Evolutionary conservation across 805 yeast genomes (phyloP).

Genomic region (Aciculoconidium aculeatum): DNA sequence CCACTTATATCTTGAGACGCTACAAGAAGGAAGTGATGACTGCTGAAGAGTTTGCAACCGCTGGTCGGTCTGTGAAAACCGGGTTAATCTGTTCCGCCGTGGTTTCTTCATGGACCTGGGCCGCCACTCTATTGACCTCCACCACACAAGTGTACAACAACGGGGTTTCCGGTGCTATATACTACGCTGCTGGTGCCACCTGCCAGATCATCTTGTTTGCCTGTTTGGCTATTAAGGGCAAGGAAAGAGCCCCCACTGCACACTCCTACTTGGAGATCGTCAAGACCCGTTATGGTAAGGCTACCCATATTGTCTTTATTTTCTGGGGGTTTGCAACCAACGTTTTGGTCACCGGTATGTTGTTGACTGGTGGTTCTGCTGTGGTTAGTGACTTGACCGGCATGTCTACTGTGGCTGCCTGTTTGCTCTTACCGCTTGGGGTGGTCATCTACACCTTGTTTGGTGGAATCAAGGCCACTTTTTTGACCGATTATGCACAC

Average conservation of each 20-base stretch:
- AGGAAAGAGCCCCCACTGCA: constrained; percentile 84
- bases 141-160: constrained; percentile 70
- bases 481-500: constrained; percentile 40
- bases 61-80: constrained; percentile 82
- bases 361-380: constrained; percentile 86
- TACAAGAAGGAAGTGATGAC: constrained; percentile 84
- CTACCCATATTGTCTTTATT: constrained; percentile 63
- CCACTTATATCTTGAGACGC: constrained; percentile 64
- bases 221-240: constrained; percentile 80
- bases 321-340: constrained; percentile 86
- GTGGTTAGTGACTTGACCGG: constrained; percentile 79
- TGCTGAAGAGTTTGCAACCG: constrained; percentile 91
- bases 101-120: constrained; percentile 85
- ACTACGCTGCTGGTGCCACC: constrained; percentile 88
- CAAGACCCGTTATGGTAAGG: constrained; percentile 72
- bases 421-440: constrained; percentile 78
- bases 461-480: constrained; percentile 43
- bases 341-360: constrained; percentile 87
- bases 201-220: constrained; percentile 86
- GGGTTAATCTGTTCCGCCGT: constrained; percentile 87
- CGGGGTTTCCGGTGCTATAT: constrained; percentile 78
- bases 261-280: constrained; percentile 88
- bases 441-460: constrained; percentile 43
- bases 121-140: constrained; percentile 59
- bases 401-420: constrained; percentile 73